Evolutionary conservation across 768 basidiomycete genomes (phyloP).

Genomic region (Phallus indusiatus): DNA sequence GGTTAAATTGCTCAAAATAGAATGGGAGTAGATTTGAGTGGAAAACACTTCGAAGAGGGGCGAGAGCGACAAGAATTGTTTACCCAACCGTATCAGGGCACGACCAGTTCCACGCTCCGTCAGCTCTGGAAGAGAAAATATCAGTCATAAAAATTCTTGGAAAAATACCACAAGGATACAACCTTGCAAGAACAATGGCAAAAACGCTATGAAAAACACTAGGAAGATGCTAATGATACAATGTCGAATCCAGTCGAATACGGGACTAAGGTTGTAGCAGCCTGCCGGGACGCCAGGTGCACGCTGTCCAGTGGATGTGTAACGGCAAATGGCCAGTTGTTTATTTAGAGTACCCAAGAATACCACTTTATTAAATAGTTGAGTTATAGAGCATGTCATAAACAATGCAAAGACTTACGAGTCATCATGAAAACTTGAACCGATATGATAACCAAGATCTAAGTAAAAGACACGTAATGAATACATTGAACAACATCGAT

Average conservation of each 20-base stretch:
- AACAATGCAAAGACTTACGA: constrained; percentile 38
- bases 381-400: neutral
- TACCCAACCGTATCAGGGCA: constrained; percentile 86
- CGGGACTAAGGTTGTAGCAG: constrained; percentile 93
- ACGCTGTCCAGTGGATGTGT: constrained; percentile 72
- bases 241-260: constrained; percentile 96
- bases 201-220: constrained; percentile 97
- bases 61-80: constrained; percentile 95
- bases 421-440: constrained; percentile 98
- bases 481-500: neutral
- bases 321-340: constrained; percentile 78
- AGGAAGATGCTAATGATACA: constrained; percentile 97
- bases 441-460: constrained; percentile 92
- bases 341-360: constrained; percentile 97
- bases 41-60: constrained; percentile 99
- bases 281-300: constrained; percentile 73
- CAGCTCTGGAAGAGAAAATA: constrained; percentile 49
- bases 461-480: neutral
- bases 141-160: constrained; percentile 2
- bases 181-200: constrained; percentile 96
- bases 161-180: constrained; percentile 17
- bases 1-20: constrained; percentile 92
- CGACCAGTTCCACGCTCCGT: constrained; percentile 94
- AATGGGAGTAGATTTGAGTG: constrained; percentile 96
- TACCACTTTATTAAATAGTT: constrained; percentile 43